Base-by-base conservation (phyloP, 306 rosid genomes). In the Fragaria vesca region DNA sequence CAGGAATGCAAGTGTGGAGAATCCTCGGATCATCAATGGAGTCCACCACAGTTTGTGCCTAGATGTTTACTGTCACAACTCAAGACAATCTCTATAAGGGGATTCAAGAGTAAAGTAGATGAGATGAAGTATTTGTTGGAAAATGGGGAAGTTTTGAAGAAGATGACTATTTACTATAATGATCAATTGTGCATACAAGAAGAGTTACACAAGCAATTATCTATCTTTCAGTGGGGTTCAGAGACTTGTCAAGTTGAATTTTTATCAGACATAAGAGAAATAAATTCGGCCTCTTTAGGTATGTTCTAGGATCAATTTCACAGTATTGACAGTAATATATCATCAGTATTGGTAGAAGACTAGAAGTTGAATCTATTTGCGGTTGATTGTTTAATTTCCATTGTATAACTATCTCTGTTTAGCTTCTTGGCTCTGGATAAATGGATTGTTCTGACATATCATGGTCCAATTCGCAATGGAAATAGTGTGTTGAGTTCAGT, bases 101-200 rank as follows among this genome's bases (percentile, higher is more conserved):
- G 18, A 28, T 71, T 28, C 61, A 4, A 28, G 74, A 60, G 43
- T 13, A 30, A 12, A 8, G 26, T 15, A 7, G 28, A 12, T 71
- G 46, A 71, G 30, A 71, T 28, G 16, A 71, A 8, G 75, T 71
- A 71, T 30, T 17, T 50, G 45, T 71, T 71, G 8, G 28, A 24
- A 24, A 13, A 30, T 4, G 40, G 75, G 20, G 15, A 24, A 30
- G 61, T 48, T 71, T 47, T 48, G 45, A 50, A 47, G 18, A 71
- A 28, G 24, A 71, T 48, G 62, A 18, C 28, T 24, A 48, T 71
- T 16, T 36, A 17, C 8, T 6, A 2, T 12, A 17, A 17, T 17
- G 71, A 50, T 50, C 26, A 5, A 2, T 1, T 9, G 5, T 47
- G n/a, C 4, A 4, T 8, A 3, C 2, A 69, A n/a, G 73, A 71